Evolutionary conservation across 225 moss, liverwort and hornwort species (phyloP).

Genomic region (Sphagnum tenellum): DNA sequence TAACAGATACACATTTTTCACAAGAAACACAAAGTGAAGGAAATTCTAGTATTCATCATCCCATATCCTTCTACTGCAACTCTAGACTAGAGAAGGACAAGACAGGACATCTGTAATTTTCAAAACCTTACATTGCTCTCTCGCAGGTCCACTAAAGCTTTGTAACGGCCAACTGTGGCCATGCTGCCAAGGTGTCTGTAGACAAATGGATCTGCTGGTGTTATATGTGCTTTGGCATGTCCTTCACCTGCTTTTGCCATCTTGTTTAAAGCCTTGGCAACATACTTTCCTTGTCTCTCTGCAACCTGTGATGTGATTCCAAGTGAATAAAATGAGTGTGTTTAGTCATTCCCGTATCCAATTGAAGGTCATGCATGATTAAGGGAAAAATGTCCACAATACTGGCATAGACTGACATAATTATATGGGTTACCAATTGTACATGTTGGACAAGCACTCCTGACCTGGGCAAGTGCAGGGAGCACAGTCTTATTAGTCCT

Average conservation of each 20-base stretch:
- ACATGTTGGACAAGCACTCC: neutral
- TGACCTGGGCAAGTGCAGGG: slow-evolving; percentile 68
- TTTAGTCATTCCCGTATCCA: no score
- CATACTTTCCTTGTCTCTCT: slow-evolving; percentile 68
- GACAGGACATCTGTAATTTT: no score
- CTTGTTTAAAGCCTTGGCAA: slow-evolving; percentile 46
- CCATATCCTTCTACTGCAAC: no score
- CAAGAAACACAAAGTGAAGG: no score
- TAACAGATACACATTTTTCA: no score
- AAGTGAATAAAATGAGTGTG: no score
- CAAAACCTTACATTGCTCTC: slow-evolving; percentile 26
- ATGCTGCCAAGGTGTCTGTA: slow-evolving; percentile 75
- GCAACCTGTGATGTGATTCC: slow-evolving; percentile 39
- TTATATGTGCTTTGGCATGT: slow-evolving; percentile 2
- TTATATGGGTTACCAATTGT: no score
- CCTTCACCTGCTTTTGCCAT: slow-evolving; percentile 23
- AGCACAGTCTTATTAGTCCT: slow-evolving; percentile 55
- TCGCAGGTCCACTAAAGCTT: slow-evolving; percentile 67
- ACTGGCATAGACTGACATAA: no score
- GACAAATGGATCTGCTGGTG: slow-evolving; percentile 35
- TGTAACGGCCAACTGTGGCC: slow-evolving; percentile 65
- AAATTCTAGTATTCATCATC: no score
- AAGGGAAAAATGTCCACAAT: no score
- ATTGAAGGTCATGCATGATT: no score
- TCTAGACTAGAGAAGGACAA: no score